Conservation (phyloP, 805 yeast genomes). For the Candida sanyiensis region DNA sequence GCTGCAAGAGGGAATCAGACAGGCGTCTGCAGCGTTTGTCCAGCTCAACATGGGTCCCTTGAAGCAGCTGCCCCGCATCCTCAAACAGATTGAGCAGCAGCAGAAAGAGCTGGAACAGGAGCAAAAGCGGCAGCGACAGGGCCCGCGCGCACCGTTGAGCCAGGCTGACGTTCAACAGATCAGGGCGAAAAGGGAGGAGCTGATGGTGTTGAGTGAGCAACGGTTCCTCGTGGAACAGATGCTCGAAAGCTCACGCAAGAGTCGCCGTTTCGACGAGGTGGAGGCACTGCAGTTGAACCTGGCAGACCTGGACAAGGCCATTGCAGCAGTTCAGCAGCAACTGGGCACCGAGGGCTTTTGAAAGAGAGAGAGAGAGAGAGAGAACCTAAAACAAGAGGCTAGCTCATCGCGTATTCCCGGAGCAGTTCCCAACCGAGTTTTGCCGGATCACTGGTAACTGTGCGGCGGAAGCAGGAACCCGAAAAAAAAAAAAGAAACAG, state of each 20-base stretch:
- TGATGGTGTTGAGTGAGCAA: conserved; percentile 87
- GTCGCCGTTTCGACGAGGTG: conserved; percentile 74
- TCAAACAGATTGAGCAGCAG: conserved; percentile 25
- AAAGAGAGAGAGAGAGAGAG: conserved; percentile 7
- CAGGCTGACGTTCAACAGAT: conserved; percentile 47
- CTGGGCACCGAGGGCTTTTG: conserved; percentile 53
- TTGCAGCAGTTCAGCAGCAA: conserved; percentile 37
- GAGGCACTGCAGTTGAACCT: conserved; percentile 51
- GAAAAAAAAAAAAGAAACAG: too few species aligned
- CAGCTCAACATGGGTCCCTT: conserved; percentile 63
- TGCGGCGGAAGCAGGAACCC: too few species aligned
- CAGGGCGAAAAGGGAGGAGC: conserved; percentile 57
- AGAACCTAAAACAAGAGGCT: conserved; percentile 9
- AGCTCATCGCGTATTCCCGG: neutral
- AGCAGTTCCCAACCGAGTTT: too few species aligned
- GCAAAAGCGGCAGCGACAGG: conserved; percentile 13
- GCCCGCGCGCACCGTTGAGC: conserved; percentile 19
- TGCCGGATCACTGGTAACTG: too few species aligned
- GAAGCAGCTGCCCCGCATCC: conserved; percentile 49
- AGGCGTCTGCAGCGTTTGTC: conserved; percentile 51
- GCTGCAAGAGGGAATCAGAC: conserved; percentile 49
- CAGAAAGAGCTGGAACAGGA: conserved; percentile 24
- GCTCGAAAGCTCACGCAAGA: conserved; percentile 55
- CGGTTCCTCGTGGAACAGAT: conserved; percentile 61
- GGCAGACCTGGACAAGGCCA: conserved; percentile 48